These are phyloP conservation scores for Amborella trichopoda DNA, from an alignment of 164 flowering plant genomes.

Conservation along the genomic window DNA sequence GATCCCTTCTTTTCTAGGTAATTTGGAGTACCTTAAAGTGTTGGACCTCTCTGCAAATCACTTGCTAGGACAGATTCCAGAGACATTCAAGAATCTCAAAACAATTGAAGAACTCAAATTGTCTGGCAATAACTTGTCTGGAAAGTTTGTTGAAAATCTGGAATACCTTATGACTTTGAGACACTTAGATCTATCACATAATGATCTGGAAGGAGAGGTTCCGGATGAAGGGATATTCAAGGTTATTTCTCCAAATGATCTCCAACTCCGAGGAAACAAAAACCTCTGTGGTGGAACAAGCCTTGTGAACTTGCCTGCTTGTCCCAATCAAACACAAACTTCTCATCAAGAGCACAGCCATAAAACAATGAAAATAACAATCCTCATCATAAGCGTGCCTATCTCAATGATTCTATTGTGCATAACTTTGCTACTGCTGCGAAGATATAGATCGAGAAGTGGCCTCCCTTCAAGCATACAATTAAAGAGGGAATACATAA, in stretches of 20 bases:
- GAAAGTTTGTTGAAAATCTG: slow-evolving; percentile 24
- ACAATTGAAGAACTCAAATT: slow-evolving; percentile 41
- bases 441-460: slow-evolving; percentile 1
- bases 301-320: too few species aligned
- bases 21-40: slow-evolving; percentile 46
- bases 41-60: slow-evolving; percentile 60
- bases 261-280: slow-evolving; percentile 43
- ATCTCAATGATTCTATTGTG: neutral
- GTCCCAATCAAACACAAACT: slow-evolving; percentile 3
- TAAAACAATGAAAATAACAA: too few species aligned
- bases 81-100: slow-evolving; percentile 39
- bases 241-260: slow-evolving; percentile 24
- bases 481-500: neutral
- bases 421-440: neutral
- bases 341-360: neutral
- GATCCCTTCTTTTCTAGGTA: slow-evolving; percentile 51
- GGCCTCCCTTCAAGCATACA: neutral
- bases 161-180: slow-evolving; percentile 1
- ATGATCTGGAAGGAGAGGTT: slow-evolving; percentile 22
- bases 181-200: slow-evolving; percentile 16
- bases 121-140: slow-evolving; percentile 69
- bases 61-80: slow-evolving; percentile 48
- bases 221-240: slow-evolving; percentile 47
- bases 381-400: neutral
- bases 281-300: slow-evolving; percentile 72